Conservation (phyloP, 1,284 basidiomycete species). For the Spongiforma sp. region DNA sequence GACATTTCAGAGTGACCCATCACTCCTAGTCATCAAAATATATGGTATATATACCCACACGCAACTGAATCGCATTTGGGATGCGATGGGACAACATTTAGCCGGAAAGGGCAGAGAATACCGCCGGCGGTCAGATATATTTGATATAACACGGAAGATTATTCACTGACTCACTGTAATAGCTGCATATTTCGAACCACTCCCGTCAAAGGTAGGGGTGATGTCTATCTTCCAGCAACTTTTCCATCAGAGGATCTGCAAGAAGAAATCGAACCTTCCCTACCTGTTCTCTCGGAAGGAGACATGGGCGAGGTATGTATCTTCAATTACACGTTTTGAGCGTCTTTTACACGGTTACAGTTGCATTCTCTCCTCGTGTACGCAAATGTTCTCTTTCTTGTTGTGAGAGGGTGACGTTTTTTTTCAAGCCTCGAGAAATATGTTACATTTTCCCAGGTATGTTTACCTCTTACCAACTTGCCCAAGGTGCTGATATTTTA, state of each 20-base stretch:
- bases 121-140: slow-evolving; percentile 42
- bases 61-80: slow-evolving; percentile 64
- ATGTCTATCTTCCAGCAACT: slow-evolving; percentile 48
- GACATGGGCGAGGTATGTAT: slow-evolving; percentile 29
- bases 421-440: slow-evolving; percentile 65
- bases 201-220: slow-evolving; percentile 43
- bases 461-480: neutral
- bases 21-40: slow-evolving; percentile 57
- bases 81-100: slow-evolving; percentile 57
- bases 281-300: slow-evolving; percentile 24
- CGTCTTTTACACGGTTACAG: slow-evolving; percentile 36
- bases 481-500: neutral
- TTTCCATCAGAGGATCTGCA: slow-evolving; percentile 41
- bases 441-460: slow-evolving; percentile 60
- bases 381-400: slow-evolving; percentile 21
- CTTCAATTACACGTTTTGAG: neutral
- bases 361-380: slow-evolving; percentile 63
- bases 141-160: neutral
- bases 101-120: slow-evolving; percentile 60
- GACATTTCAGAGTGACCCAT: neutral
- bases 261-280: neutral
- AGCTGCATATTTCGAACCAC: slow-evolving; percentile 53
- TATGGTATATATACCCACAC: slow-evolving; percentile 70
- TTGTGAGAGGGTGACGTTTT: slow-evolving; percentile 2
- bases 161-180: slow-evolving; percentile 4